Base-by-base conservation (phyloP, 352 stramenopile species). In the Globisporangium viniferum region DNA sequence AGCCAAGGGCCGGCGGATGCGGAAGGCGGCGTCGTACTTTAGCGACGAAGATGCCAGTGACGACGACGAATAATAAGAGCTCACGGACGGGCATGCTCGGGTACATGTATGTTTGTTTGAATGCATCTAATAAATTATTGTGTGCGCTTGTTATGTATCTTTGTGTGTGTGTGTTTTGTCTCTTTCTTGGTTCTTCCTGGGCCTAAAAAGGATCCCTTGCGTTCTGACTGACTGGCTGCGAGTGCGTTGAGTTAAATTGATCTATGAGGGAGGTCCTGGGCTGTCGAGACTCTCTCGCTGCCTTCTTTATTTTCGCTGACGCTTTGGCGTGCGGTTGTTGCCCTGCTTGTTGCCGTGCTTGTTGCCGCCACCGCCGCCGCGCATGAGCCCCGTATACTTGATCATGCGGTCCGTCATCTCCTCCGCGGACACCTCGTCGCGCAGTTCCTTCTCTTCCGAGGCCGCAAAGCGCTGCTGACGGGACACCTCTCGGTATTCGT, bases 341-440 rank as follows among this genome's bases (percentile, higher is more conserved):
- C 44, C 63, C 70, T 59, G 68, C 67, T 24, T 18, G 27, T 24
- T 33, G 15, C 51, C 51, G 18, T 44, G 36, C 36, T 44, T 44
- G 41, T 7, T 7, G 29, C 29, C 29, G 29, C 29, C 29, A n/a
- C n/a, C n/a, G 66, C 29, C 67, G 44, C 78, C 78, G 64, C 82
- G 82, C 24, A 73, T 58, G 48, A 94, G 75, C 2, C 87, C 87
- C 56, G 85, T 93, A 78, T 95, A 95, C 69, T 93, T 95, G 59
- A 85, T 76, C 85, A 95, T 95, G 46, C 87, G 80, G 24, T 78
- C 78, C 41, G 84, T 78, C 87, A 95, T 95, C 49, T 95, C 87
- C 58, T 95, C 74, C 5, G 87, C 85, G 24, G 87, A 95, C 10
- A 95, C 74, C 62, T 95, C 87, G 14, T 94, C 87, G n/a, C 75